Base-by-base conservation (phyloP, 129 eudicot species). In the Flaveria linearis region DNA sequence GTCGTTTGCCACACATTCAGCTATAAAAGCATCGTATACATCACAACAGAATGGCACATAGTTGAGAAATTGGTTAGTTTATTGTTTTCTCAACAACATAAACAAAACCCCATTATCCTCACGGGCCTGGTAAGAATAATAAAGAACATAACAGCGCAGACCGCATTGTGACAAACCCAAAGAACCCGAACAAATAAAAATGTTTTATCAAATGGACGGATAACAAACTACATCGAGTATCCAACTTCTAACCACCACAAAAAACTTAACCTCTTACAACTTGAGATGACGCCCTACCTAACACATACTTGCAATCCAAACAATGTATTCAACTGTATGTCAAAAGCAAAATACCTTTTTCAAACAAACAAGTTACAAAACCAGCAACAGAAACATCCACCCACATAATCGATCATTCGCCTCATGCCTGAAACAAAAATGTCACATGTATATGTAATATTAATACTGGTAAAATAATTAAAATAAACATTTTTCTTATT, bases 361-460 rank as follows among this genome's bases (percentile, higher is more conserved):
- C 80, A 67, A 63, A 63, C 68, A 61, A 61, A 52, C 60, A 52
- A n/a, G 58, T 47, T 47, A 62, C 79, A 64, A 75, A 75, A 76
- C 81, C 56, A 69, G 20, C 2, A 60, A 60, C 74, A 52, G 49
- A 53, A 74, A 57, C 74, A 42, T 23, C 73, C 77, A 79, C 62
- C 23, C 51, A 60, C 41, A 33, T 63, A 15, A 30, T n/a, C 13
- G 16, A 63, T 16, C 51, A 41, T n/a, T 26, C 33, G 9, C 78
- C 83, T 79, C 73, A 80, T 39, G 84, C 84, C 84, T 80, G 75
- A 45, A 74, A 26, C 22, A 17, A 28, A 71, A 70, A n/a, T 26
- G 12, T 3, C 49, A 66, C 45, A 9, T 16, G 12, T 3, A n/a
- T 16, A 7, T 71, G 30, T n/a, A 49, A 12, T 6, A 10, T 11